These are phyloP conservation scores for Pisolithus tinctorius DNA, from an alignment of 768 basidiomycete genomes.

Conservation along the genomic window DNA sequence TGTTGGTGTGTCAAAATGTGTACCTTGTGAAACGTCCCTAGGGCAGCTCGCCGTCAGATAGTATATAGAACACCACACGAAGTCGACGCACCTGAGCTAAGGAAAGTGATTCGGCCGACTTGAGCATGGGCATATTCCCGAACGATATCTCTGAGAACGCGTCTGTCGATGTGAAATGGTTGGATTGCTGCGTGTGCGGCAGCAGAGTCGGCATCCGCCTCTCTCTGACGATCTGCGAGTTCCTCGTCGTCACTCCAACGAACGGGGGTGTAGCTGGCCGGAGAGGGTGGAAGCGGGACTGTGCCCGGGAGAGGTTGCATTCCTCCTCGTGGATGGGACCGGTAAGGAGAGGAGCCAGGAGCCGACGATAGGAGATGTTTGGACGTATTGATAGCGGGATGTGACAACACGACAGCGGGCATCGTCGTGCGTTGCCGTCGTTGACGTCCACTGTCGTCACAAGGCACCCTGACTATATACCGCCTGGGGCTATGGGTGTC, in stretches of 20 bases:
- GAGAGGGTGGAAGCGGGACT: constrained; percentile 11
- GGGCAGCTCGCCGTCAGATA: neutral
- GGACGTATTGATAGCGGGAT: no score
- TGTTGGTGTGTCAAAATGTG: constrained; percentile 9
- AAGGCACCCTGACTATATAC: no score
- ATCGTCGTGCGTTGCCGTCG: no score
- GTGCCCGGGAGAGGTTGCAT: constrained; percentile 15
- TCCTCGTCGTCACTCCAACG: constrained; percentile 71
- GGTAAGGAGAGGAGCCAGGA: no score
- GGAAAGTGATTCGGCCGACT: constrained; percentile 64
- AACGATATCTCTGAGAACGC: constrained; percentile 70
- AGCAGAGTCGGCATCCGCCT: constrained; percentile 56
- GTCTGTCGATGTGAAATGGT: constrained; percentile 72
- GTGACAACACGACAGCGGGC: no score
- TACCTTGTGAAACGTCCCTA: constrained; percentile 84
- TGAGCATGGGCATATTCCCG: constrained; percentile 59
- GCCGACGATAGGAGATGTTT: no score
- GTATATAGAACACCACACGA: constrained; percentile 8
- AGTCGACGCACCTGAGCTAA: constrained; percentile 58
- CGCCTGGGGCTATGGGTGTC: no score
- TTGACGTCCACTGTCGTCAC: no score
- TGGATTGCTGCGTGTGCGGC: constrained; percentile 43
- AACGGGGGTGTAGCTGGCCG: constrained; percentile 20
- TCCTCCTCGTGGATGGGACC: no score
- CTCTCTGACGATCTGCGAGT: constrained; percentile 60